Conservation (phyloP, 2,329 filamentous ascomycete species). For the Calonectria pteridis region DNA sequence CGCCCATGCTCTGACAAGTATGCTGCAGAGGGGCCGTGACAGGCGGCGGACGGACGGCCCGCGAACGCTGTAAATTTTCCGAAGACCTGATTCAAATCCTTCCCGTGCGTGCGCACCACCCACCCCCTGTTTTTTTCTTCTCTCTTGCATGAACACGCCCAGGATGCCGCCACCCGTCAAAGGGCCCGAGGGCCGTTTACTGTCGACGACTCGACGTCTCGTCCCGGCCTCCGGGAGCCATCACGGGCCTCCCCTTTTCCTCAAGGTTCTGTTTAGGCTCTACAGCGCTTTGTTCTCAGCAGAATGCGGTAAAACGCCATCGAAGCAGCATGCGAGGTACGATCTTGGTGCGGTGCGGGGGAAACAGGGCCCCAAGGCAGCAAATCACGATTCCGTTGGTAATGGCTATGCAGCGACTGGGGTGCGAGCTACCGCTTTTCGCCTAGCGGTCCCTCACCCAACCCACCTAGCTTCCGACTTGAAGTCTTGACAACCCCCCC, state of each 20-base stretch:
- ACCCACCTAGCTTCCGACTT: neutral
- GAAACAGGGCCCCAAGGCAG: neutral
- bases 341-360: neutral
- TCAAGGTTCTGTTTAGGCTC: neutral
- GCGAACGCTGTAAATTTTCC: slow-evolving; percentile 8
- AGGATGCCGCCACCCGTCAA: neutral
- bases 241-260: neutral
- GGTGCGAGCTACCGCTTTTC: slow-evolving; percentile 5
- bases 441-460: slow-evolving; percentile 3
- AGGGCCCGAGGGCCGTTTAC: neutral
- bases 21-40: neutral
- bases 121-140: neutral
- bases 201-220: neutral
- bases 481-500: slow-evolving; percentile 12
- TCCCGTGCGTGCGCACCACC: neutral
- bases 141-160: neutral
- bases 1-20: neutral
- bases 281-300: neutral
- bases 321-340: neutral
- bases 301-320: neutral
- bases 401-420: neutral
- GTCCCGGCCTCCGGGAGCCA: neutral
- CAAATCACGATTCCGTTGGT: slow-evolving; percentile 1
- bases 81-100: neutral
- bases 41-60: slow-evolving; percentile 2